Percentiles rank a stretch among this genome's conserved stretches.
Evolutionary conservation across 148 eudicot genomes (phyloP).

Genomic region (Chenopodium formosanum): DNA sequence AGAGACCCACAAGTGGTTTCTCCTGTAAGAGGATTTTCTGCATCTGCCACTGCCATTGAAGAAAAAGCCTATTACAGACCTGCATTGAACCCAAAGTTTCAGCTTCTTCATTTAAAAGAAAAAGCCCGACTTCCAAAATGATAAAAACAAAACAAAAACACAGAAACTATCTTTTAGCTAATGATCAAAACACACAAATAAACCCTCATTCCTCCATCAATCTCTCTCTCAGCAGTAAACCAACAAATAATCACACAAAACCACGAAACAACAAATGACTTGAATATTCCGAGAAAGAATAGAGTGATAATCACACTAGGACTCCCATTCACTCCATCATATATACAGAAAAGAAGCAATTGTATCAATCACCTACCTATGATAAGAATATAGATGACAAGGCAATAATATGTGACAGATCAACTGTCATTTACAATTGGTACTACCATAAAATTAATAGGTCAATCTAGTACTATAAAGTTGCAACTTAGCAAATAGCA

Average conservation of each 20-base stretch:
- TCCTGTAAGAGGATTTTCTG: slow-evolving; percentile 51
- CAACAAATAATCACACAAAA: slow-evolving; percentile 1
- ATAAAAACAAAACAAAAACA: neutral
- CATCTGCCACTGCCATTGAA: slow-evolving; percentile 73
- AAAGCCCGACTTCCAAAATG: neutral
- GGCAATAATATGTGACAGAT: neutral
- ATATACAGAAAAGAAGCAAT: neutral
- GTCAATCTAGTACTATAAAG: slow-evolving; percentile 5
- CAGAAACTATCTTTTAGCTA: slow-evolving; percentile 3
- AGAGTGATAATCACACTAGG: neutral
- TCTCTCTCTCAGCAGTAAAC: neutral
- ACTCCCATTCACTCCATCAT: neutral
- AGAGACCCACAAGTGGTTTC: slow-evolving; percentile 79
- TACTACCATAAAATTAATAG: neutral
- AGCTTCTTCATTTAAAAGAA: neutral
- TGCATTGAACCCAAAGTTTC: slow-evolving; percentile 28
- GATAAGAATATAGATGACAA: slow-evolving; percentile 6
- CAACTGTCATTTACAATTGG: slow-evolving; percentile 4
- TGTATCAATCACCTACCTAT: neutral
- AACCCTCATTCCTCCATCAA: neutral
- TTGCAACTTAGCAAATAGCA: slow-evolving; percentile 2
- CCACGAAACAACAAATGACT: neutral
- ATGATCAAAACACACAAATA: neutral
- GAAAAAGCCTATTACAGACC: slow-evolving; percentile 28
- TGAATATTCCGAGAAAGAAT: neutral